Percentiles rank a stretch among this genome's conserved stretches.
Evolutionary conservation across 2,329 filamentous ascomycete species (phyloP).

Genomic region (Penicillium paneum): DNA sequence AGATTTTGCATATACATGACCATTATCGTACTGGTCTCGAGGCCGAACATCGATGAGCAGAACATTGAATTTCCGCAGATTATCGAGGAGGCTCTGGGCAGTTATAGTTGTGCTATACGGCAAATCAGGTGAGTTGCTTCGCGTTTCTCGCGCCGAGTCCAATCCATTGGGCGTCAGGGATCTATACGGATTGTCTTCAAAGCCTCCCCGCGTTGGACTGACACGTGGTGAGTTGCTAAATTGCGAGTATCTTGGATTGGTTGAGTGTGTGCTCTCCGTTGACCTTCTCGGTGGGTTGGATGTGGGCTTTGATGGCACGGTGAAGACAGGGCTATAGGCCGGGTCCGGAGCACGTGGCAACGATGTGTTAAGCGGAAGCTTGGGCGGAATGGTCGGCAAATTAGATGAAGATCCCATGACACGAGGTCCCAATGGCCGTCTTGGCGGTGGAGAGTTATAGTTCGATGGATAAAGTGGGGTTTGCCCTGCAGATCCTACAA

Average conservation of each 20-base stretch:
- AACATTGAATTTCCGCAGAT: constrained; percentile 64
- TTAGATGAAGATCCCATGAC: constrained; percentile 39
- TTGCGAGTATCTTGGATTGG: constrained; percentile 37
- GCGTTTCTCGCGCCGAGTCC: constrained; percentile 35
- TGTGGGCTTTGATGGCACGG: constrained; percentile 38
- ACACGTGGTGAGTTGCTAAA: constrained; percentile 32
- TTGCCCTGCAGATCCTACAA: constrained; percentile 15
- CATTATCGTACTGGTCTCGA: constrained; percentile 77
- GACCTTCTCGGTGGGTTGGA: constrained; percentile 42
- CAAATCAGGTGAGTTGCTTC: constrained; percentile 48
- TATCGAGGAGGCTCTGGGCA: constrained; percentile 67
- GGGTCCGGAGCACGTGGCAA: constrained; percentile 49
- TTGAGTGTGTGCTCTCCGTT: constrained; percentile 40
- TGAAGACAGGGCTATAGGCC: constrained; percentile 48
- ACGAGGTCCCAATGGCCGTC: constrained; percentile 43
- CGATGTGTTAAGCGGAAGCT: constrained; percentile 41
- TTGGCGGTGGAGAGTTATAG: constrained; percentile 22
- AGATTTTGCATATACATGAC: constrained; percentile 79
- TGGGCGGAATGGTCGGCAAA: constrained; percentile 42
- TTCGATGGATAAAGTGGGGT: constrained; percentile 17
- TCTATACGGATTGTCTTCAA: constrained; percentile 44
- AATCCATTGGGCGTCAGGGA: constrained; percentile 45
- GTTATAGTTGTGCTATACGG: constrained; percentile 61
- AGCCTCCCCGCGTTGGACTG: constrained; percentile 34
- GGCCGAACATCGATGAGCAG: constrained; percentile 82